Evolutionary conservation across 2,329 filamentous ascomycete genomes (phyloP).

Genomic region (Xylaria sp.): DNA sequence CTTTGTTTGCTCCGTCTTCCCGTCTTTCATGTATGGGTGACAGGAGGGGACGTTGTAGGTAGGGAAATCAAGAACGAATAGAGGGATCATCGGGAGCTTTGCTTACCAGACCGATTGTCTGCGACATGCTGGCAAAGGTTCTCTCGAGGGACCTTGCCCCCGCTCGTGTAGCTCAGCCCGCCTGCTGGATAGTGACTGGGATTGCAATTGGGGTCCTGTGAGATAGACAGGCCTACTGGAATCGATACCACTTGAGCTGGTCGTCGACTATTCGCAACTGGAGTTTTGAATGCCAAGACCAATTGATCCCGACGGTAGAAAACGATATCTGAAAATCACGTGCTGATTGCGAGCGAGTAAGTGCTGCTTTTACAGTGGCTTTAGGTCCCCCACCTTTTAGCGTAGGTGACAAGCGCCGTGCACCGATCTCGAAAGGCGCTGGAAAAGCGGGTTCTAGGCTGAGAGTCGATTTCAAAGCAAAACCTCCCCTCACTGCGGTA

Average conservation of each 20-base stretch:
- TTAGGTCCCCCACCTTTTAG: too few relatives aligned
- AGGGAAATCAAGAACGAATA: conserved; percentile 5
- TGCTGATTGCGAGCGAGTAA: conserved; percentile 5
- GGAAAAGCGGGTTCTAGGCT: conserved; percentile 14
- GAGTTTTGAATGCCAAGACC: conserved; percentile 3
- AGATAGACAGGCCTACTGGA: not conserved
- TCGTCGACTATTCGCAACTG: conserved; percentile 15
- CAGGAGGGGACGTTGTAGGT: not conserved
- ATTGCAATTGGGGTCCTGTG: not conserved
- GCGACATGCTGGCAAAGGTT: conserved; percentile 71
- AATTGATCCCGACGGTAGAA: conserved; percentile 13
- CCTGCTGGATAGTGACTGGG: not conserved
- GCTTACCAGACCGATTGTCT: conserved; percentile 76
- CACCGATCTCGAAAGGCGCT: conserved; percentile 11
- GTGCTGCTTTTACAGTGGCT: too few relatives aligned
- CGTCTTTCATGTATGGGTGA: not conserved
- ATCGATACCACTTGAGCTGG: conserved; percentile 16
- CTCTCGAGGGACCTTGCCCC: conserved; percentile 31
- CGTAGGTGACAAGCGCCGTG: conserved; percentile 16
- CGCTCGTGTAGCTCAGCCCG: conserved; percentile 1
- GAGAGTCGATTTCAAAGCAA: conserved; percentile 44
- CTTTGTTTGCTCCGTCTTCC: conserved; percentile 1
- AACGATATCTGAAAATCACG: conserved; percentile 21
- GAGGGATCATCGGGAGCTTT: conserved; percentile 32
- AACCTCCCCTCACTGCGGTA: conserved; percentile 29